Evolutionary conservation across 306 rosid species (phyloP).

Genomic region (Fagus crenata): DNA sequence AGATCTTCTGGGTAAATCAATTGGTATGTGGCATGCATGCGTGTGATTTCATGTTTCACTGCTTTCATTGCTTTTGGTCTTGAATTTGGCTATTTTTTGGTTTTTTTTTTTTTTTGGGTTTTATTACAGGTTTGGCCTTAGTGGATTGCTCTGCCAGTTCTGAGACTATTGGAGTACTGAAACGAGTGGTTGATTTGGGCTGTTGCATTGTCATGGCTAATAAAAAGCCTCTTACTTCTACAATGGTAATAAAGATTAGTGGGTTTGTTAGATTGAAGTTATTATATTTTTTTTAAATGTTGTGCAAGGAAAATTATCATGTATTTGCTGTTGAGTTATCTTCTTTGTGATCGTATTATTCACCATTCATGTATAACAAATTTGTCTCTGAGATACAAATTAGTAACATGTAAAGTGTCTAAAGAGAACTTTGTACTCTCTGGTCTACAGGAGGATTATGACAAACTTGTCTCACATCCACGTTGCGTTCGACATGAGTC

Average conservation of each 20-base stretch:
- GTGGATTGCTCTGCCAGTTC: slow-evolving; percentile 97
- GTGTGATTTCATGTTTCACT: background rate
- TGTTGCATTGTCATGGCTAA: slow-evolving; percentile 89
- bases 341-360: background rate
- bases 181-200: slow-evolving; percentile 64
- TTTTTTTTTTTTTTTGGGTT: background rate
- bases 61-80: slow-evolving; percentile 4
- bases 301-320: slow-evolving; percentile 8
- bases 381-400: background rate
- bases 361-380: slow-evolving; percentile 12
- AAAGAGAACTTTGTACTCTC: slow-evolving; percentile 14
- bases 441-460: slow-evolving; percentile 72
- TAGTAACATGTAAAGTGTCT: slow-evolving; percentile 8
- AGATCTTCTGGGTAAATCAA: slow-evolving; percentile 57
- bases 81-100: background rate
- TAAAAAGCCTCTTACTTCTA: slow-evolving; percentile 91
- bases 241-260: slow-evolving; percentile 53
- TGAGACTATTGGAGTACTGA: slow-evolving; percentile 60
- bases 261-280: slow-evolving; percentile 18
- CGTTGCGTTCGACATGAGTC: slow-evolving; percentile 84
- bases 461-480: slow-evolving; percentile 55
- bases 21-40: slow-evolving; percentile 50
- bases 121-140: slow-evolving; percentile 62
- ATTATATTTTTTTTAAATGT: slow-evolving; percentile 20
- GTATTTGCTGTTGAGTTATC: background rate